Evolutionary conservation across 2,329 filamentous ascomycete species (phyloP), one percentile per base, ranked within the genome.

Genomic region (Fusarium newnesense): DNA sequence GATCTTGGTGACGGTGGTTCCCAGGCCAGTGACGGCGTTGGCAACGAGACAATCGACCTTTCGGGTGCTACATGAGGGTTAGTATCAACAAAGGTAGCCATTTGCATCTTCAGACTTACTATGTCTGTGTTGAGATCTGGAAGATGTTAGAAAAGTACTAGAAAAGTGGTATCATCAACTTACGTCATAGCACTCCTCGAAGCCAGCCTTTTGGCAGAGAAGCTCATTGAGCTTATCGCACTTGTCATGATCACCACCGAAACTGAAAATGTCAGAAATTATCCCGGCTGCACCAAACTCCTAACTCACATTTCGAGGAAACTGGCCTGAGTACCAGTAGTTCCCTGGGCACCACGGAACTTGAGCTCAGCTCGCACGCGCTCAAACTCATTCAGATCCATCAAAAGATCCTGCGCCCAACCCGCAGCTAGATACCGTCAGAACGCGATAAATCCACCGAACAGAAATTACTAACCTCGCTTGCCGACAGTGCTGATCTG

Each of bases 171-270:
- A 30, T 7, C 28, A 30, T 30, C 19, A 8, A 53, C 50, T 40
- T 40, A 54, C 50, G 5, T 54, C 50, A 8, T 54, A 54, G 34
- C 50, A 54, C 10, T 57, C 63, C 21, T 65, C 60, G 0, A 65
- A 66, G 2, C 47, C 63, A 47, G 63, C 63, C 60, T 66, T 66
- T 34, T 65, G 30, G 40, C 63, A 66, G 1, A 66, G 60, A 4
- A 66, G 21, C 49, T 65, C 60, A 9, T 66, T 66, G 30, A 66
- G 21, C 42, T 65, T 44, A 11, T 66, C 63, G 1, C 63, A 66
- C 63, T 66, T 66, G 1, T 57, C 61, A 6, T 65, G 60, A 54
- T 54, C 50, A n/a, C 43, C 32, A 24, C 56, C 43, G 7, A 52
- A 42, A 19, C 43, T 59, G n/a, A 15, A 24, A 8, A 2, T 4